Conservation (phyloP, 495 filamentous ascomycete species). For the Tuber brumale region DNA sequence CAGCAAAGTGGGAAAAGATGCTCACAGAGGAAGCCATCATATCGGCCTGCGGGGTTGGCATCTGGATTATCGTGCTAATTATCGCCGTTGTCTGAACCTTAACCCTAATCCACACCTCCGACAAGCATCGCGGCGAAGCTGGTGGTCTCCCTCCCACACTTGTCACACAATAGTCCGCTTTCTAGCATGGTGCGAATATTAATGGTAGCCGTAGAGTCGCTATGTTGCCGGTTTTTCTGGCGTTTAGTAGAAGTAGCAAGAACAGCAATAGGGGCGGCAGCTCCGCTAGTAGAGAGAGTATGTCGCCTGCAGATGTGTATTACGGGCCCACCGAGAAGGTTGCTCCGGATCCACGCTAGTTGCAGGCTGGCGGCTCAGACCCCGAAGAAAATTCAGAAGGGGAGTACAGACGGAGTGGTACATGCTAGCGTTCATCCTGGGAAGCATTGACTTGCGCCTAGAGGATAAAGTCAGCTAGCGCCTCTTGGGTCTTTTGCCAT, state of each 20-base stretch:
- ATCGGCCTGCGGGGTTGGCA: conserved; percentile 57
- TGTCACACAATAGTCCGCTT: neutral
- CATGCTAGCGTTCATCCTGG: conserved; percentile 16
- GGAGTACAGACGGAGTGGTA: conserved; percentile 18
- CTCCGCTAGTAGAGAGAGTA: neutral
- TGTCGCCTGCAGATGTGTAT: conserved; percentile 15
- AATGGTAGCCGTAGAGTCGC: neutral
- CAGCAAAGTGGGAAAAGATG: conserved; percentile 54
- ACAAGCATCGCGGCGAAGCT: conserved; percentile 52
- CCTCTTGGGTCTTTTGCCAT: neutral
- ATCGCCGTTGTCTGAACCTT: conserved; percentile 63
- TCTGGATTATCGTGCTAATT: conserved; percentile 71
- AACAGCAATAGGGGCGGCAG: conserved; percentile 13
- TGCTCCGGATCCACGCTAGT: conserved; percentile 24
- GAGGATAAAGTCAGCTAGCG: too few species aligned
- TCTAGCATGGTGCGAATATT: neutral
- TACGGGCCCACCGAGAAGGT: conserved; percentile 7
- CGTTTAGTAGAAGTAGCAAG: conserved; percentile 14
- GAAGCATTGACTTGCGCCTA: neutral
- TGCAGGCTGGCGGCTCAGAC: conserved; percentile 14
- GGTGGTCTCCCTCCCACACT: conserved; percentile 33
- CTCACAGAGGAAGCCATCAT: conserved; percentile 73
- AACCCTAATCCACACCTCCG: conserved; percentile 47
- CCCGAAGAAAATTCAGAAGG: conserved; percentile 10
- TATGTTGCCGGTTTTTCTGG: conserved; percentile 14